Base-by-base conservation (phyloP, 106 monocot species). In the Triglochin maritima region DNA sequence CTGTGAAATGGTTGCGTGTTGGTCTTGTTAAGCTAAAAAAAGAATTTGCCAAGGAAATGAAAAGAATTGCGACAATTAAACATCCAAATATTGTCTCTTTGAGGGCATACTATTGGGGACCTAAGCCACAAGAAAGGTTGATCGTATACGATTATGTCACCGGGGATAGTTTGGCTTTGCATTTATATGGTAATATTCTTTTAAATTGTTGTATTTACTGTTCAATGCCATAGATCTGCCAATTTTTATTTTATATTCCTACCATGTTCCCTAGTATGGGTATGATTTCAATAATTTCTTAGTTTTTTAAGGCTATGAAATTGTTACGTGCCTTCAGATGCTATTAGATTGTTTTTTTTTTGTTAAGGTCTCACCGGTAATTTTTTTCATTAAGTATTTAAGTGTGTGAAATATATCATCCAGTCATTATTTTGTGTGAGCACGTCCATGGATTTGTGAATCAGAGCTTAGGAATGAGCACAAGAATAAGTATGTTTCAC, bases 1-100 rank as follows among this genome's bases (percentile, higher is more conserved):
- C 79, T 64, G 95, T 96, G 44, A 96, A 96, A 65, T 96, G 95
- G 95, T 68, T 96, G 75, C 65, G 95, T 65, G 95, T 83, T 69
- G 90, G 95, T 4, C 83, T 96, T 17, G 85, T 87, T 51, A 96
- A 80, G 72, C 67, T 58, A 16, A 96, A 90, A 66, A 90, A 90
- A 56, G 90, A 96, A 8, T 96, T 96, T 74, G 79, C 79, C n/a
- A 96, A 86, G 59, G 95, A 96, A 79, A 87, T 80, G 13, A 90
- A 83, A 66, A 81, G 71, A 69, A 71, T 95, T 66, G 95, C 87
- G 62, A 73, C 73, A 50, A 87, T 88, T 52, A 81, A 69, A 66
- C 90, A 96, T 67, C 82, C 79, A 16, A 90, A 90, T 57, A 72
- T 96, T 54, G 63, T 96, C 58, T 64, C 85, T 13, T 88, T 90